A percentile compares a stretch with the other conserved stretches of the same genome.
Evolutionary conservation across 192 early-diverging fungal genomes (phyloP).

Genomic region (Obelidium mucronatum): DNA sequence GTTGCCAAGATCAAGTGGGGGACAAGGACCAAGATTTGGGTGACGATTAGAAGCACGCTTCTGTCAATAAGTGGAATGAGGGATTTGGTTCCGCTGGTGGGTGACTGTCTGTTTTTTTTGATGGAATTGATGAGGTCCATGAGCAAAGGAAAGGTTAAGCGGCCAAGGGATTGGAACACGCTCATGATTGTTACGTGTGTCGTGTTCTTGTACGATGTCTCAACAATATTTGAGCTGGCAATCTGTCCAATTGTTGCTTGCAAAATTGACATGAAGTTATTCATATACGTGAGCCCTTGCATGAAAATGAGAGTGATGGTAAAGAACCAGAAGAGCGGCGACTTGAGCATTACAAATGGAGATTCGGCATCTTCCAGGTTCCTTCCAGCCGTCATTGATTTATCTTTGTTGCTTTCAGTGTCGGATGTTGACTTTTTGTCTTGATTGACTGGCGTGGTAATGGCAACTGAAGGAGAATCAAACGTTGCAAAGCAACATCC

Average conservation of each 20-base stretch:
- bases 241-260: not conserved
- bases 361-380: not conserved
- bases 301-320: slow-evolving; percentile 2
- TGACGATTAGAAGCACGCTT: slow-evolving; percentile 26
- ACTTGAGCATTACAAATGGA: slow-evolving; percentile 31
- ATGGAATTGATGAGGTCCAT: slow-evolving; percentile 1
- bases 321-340: slow-evolving; percentile 38
- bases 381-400: no score
- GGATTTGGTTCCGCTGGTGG: no score
- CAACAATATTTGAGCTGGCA: not conserved
- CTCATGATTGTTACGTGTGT: slow-evolving; percentile 42
- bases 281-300: slow-evolving; percentile 43
- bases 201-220: not conserved
- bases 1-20: not conserved
- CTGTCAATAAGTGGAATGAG: no score
- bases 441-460: no score
- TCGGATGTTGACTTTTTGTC: no score
- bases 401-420: no score
- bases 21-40: slow-evolving; percentile 10
- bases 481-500: no score
- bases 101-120: no score
- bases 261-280: slow-evolving; percentile 36
- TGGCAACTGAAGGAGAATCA: not conserved
- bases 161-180: slow-evolving; percentile 27
- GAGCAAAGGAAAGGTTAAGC: slow-evolving; percentile 10